A percentile compares a stretch with the other conserved stretches of the same genome.
These are phyloP conservation scores for Niebla homalea DNA, from an alignment of 495 filamentous ascomycete species.

Conservation along the genomic window DNA sequence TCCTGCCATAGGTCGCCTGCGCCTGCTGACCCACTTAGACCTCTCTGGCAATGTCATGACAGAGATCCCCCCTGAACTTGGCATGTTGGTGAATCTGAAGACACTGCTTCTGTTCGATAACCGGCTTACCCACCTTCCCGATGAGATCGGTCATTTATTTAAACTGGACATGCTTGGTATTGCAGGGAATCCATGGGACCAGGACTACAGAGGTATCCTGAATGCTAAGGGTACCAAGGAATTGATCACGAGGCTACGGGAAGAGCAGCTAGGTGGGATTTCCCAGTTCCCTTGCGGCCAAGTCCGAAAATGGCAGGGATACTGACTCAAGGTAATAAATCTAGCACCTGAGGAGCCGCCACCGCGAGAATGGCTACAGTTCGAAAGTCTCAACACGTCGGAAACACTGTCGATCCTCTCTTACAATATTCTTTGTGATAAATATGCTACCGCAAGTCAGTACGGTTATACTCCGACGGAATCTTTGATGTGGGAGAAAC, in stretches of 20 bases:
- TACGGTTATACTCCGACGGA: constrained; percentile 81
- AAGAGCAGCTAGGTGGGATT: constrained; percentile 65
- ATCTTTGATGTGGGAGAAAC: constrained; percentile 73
- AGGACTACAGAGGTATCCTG: constrained; percentile 57
- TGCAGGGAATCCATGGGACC: constrained; percentile 76
- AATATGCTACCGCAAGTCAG: constrained; percentile 64
- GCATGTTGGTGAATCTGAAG: constrained; percentile 83
- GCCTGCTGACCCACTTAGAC: constrained; percentile 67
- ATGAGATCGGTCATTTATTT: constrained; percentile 76
- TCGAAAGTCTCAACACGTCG: constrained; percentile 13
- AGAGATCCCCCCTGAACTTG: constrained; percentile 79
- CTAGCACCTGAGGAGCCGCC: not conserved
- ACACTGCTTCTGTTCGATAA: constrained; percentile 80
- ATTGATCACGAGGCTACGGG: constrained; percentile 67
- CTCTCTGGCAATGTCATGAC: constrained; percentile 74
- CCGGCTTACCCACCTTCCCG: constrained; percentile 63
- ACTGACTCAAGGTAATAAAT: constrained; percentile 2
- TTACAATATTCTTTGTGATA: constrained; percentile 91
- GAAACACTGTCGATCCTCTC: constrained; percentile 68
- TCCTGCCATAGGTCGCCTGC: constrained; percentile 62
- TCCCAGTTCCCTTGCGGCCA: not conserved
- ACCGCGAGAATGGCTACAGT: not conserved
- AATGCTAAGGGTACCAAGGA: constrained; percentile 76
- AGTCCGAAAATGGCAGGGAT: not conserved
- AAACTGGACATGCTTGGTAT: constrained; percentile 79